Evolutionary conservation across 139 green algal genomes (phyloP), one percentile per base, ranked within the genome.

Genomic region (Diplosphaera chodatii): DNA sequence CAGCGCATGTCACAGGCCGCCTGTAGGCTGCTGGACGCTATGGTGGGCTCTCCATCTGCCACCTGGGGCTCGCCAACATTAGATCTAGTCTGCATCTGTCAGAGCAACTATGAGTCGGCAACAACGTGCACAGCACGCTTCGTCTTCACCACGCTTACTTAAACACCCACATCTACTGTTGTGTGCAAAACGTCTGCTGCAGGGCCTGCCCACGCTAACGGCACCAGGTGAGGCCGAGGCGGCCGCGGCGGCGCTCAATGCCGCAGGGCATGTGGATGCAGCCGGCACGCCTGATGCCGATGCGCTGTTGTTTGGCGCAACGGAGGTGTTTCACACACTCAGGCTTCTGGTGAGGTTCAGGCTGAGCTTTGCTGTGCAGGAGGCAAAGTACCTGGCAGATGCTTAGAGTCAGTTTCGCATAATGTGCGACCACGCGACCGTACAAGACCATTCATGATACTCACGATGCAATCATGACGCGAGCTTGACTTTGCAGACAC

Each of bases 171-270:
- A 10, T 21, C 10, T 48, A 13, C 8, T 48, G 10, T 27, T 59
- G 48, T 59, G 48, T 48, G 37, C 37, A 48, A 48, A 33, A 1
- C n/a, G n/a, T n/a, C n/a, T n/a, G 32, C 33, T 28, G 18, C 80
- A 90, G 85, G 87, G 87, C 23, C 64, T 92, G 48, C 86, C 84
- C 1, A 74, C 78, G 32, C 80, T 92, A 8, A 75, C 91, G 21
- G 86, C 87, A 0, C 75, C 77, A 0, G 86, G 87, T 10, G 87
- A 92, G 66, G 87, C 80, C 0, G 87, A 92, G 75, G 87, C 87
- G 15, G 89, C 74, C 34, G 91, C 84, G 67, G 87, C 83, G 0
- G 84, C 86, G 21, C 82, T 92, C n/a, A 73, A 74, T 10, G 21
- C 27, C 4, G 80, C 73, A 27, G 81, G 79, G 33, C 48, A 55